A percentile compares a stretch with the other conserved stretches of the same genome.
These are phyloP conservation scores for Trypanosoma congolense DNA, from an alignment of 208 protist species.

Conservation along the genomic window DNA sequence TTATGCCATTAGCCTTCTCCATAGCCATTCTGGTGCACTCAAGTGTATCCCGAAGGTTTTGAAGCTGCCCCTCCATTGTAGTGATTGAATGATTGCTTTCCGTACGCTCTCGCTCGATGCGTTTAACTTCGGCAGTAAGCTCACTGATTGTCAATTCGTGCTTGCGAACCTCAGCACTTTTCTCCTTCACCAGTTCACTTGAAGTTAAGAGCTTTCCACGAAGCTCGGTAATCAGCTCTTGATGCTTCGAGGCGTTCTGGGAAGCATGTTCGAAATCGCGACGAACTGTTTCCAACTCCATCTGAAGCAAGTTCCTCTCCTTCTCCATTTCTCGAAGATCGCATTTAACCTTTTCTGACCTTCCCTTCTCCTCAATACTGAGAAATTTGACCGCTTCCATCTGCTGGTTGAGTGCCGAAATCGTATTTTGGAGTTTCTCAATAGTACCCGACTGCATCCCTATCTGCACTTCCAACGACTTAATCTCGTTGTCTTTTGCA, in stretches of 20 bases:
- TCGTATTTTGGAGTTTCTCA: constrained; percentile 62
- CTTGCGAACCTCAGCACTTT: constrained; percentile 50
- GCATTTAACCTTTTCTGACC: constrained; percentile 57
- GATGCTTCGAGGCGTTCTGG: constrained; percentile 34
- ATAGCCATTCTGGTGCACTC: neutral
- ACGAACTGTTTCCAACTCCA: constrained; percentile 46
- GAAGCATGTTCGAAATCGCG: constrained; percentile 39
- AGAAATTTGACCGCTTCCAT: constrained; percentile 65
- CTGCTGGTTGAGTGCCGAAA: constrained; percentile 64
- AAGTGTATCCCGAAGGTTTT: constrained; percentile 9
- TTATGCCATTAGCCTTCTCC: constrained; percentile 4
- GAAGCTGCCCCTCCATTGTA: constrained; percentile 19
- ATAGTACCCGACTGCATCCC: constrained; percentile 36
- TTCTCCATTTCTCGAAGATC: constrained; percentile 48
- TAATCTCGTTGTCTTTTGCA: constrained; percentile 73
- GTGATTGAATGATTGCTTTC: constrained; percentile 37
- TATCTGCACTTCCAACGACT: constrained; percentile 43
- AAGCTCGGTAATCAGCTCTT: constrained; percentile 55
- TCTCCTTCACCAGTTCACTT: constrained; percentile 60
- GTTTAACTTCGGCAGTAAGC: constrained; percentile 56
- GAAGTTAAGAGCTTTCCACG: constrained; percentile 32
- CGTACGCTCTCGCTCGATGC: constrained; percentile 39
- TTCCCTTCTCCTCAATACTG: constrained; percentile 53
- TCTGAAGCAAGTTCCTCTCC: constrained; percentile 41
- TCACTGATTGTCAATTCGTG: constrained; percentile 61